Base-by-base conservation (phyloP, 1,284 basidiomycete genomes). In the Trametes sp. region DNA sequence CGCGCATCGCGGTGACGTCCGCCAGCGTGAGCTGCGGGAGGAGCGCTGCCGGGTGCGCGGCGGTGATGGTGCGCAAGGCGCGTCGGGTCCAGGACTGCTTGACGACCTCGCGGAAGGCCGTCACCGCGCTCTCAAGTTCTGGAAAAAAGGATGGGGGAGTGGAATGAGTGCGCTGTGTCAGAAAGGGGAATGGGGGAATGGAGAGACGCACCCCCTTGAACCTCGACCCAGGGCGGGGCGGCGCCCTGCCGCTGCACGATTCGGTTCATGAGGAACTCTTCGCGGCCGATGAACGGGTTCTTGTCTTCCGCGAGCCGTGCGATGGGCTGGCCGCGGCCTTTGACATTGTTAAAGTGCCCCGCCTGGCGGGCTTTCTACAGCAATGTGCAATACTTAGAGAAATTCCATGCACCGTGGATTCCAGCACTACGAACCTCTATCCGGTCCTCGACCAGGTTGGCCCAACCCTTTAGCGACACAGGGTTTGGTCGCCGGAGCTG, bases 161-260 rank as follows among this genome's bases (percentile, higher is more conserved):
- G 28, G 29, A 21, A 21, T 28, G 36, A 42, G 38, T 14, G 13
- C 23, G 31, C 21, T 31, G 29, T 21, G 35, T 19, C 10, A 11
- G 45, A 16, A 16, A 26, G 28, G 3, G 4, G 10, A 13, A 21
- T 28, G 8, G 44, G 31, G 21, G 44, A 36, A 45, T 16, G 36
- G 21, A 13, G 26, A 38, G 31, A 61, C 83, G 56, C 62, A 88
- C 89, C 88, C 62, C 82, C 80, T 75, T 96, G 95, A 35, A 95
- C 72, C 75, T 96, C 94, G 4, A 97, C 90, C 94, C 94, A 97
- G 2, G 94, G 92, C n/a, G 95, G 95, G 0, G 89, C 86, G 2
- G 91, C 93, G 16, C 92, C 93, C 70, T 95, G 93, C 41, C 88
- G 81, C 70, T 94, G 90, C 21, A 97, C 85, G 61, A 96, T 95